Base-by-base conservation (phyloP, 257 asterid genomes). In the Fraxinus americana region DNA sequence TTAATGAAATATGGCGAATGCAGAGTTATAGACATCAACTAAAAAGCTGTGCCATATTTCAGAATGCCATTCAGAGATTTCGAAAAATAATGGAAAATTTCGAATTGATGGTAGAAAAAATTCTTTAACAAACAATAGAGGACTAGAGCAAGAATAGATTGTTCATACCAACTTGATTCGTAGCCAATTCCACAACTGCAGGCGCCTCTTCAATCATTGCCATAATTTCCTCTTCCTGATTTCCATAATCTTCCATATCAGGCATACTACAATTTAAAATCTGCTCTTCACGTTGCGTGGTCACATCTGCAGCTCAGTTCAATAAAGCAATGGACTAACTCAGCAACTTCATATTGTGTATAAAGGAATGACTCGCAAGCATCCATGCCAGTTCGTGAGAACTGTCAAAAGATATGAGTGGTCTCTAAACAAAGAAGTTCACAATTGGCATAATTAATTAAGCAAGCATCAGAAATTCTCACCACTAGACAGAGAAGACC, bases 181-280 rank as follows among this genome's bases (percentile, higher is more conserved):
- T 13, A 14, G 85, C 13, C 38, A 54, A 72, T 77, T 75, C 94
- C 73, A 79, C 69, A 82, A 67, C 83, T 67, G 76, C 59, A 36
- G 89, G 86, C 70, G 86, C 76, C 83, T 90, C 97, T 83, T 87
- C 98, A 7, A 85, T 74, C 95, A 89, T 90, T 35, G 88, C 91
- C 73, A 77, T 88, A 81, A 85, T 86, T 75, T 90, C 97, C 77
- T 86, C 92, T 72, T 85, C 94, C 84, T 84, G 95, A 85, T 84
- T 85, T 82, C 89, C 98, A 78, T 80, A 87, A 75, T 88, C 94
- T 80, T 90, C 98, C 77, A 82, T 41, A 80, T 91, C 92, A 0
- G 88, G 87, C 77, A 89, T 78, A 72, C 66, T 85, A 82, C 88
- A 86, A 75, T 79, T 84, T 79, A 85, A 74, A 71, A 85, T 77